phyloP scores from a whole-genome alignment of 495 filamentous ascomycete genomes.

The Hyaloscypha bicolor region DNA sequence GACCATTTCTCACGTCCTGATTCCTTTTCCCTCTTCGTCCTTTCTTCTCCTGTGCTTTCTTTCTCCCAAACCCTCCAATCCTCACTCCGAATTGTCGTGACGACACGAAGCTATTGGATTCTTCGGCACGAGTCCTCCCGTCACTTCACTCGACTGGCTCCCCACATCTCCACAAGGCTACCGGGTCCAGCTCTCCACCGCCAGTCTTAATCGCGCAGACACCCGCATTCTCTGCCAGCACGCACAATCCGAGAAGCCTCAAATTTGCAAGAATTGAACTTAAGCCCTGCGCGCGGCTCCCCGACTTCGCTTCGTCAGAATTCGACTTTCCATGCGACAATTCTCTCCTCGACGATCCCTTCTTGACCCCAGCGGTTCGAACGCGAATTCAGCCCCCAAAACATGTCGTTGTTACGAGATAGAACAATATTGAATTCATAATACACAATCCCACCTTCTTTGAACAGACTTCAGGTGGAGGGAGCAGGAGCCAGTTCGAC shows the following conservation, averaged over 20 bases:
- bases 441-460: slow-evolving; percentile 2
- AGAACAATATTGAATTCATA: slow-evolving; percentile 12
- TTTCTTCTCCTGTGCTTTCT: not conserved
- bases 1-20: not conserved
- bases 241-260: not conserved
- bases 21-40: not conserved
- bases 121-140: not conserved
- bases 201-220: not conserved
- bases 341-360: not conserved
- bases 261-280: not conserved
- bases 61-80: not conserved
- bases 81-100: not conserved
- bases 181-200: not conserved
- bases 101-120: not conserved
- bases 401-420: slow-evolving; percentile 19
- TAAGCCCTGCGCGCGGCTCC: not conserved
- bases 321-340: not conserved
- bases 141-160: not conserved
- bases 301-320: not conserved
- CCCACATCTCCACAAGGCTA: slow-evolving; percentile 1
- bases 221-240: not conserved
- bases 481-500: not conserved
- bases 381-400: not conserved
- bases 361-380: not conserved
- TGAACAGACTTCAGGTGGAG: not conserved